Evolutionary conservation across 495 filamentous ascomycete species (phyloP).

Genomic region (Jackrogersella multiformis): DNA sequence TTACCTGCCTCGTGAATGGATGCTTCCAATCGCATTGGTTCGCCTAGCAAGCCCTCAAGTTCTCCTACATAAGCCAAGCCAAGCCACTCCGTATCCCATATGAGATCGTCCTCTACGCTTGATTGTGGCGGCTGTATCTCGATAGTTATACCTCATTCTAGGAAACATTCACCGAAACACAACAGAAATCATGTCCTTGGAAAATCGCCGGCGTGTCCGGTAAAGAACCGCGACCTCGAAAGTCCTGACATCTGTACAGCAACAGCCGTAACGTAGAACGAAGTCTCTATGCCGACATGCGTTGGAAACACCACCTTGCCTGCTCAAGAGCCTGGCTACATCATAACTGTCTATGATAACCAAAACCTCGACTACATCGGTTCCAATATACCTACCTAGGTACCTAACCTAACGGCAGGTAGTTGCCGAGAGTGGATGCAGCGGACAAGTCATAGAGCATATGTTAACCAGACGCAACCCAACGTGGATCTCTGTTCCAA

Average conservation of each 20-base stretch:
- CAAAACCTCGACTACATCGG: not conserved
- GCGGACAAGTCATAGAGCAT: not conserved
- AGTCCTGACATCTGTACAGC: not conserved
- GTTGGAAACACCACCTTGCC: not conserved
- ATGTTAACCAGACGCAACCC: slow-evolving; percentile 8
- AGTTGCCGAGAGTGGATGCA: slow-evolving; percentile 6
- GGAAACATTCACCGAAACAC: not conserved
- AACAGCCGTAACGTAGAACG: not conserved
- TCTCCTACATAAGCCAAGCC: slow-evolving; percentile 24
- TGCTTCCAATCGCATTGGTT: not conserved
- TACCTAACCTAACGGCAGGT: too few relatives aligned
- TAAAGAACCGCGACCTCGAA: not conserved
- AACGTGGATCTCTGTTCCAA: not conserved
- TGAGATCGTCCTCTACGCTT: not conserved
- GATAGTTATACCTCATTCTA: slow-evolving; percentile 5
- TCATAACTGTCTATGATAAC: not conserved
- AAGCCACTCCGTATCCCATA: slow-evolving; percentile 33
- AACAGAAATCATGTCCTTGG: not conserved
- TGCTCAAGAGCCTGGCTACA: slow-evolving; percentile 1
- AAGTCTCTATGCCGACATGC: not conserved
- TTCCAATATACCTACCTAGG: not conserved
- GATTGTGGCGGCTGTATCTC: slow-evolving; percentile 12
- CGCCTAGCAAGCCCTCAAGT: slow-evolving; percentile 1
- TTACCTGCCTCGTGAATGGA: not conserved
- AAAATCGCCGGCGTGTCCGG: not conserved